phyloP scores from a whole-genome alignment of 306 rosid species.

The Trifolium dubium region DNA sequence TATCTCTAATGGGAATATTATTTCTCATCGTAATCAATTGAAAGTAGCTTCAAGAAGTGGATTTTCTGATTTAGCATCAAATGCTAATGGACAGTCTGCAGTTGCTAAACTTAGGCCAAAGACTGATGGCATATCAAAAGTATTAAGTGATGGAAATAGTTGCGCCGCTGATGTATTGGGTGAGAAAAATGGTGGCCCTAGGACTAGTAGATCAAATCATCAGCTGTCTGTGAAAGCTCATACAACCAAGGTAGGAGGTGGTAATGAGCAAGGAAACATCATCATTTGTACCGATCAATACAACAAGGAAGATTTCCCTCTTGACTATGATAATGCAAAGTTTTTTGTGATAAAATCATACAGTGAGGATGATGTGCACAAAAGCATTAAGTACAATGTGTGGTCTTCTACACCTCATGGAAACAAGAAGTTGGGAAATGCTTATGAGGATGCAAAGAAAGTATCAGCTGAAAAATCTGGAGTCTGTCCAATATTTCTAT shows the following conservation, averaged over 20 bases:
- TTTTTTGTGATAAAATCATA: constrained; percentile 92
- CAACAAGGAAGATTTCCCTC: constrained; percentile 75
- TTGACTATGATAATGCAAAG: constrained; percentile 71
- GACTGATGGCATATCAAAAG: constrained; percentile 51
- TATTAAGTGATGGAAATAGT: constrained; percentile 52
- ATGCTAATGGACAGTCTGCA: constrained; percentile 59
- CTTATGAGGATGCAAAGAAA: constrained; percentile 77
- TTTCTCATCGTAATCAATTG: constrained; percentile 55
- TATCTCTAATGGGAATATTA: constrained; percentile 56
- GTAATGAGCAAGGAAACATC: constrained; percentile 73
- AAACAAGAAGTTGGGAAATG: constrained; percentile 77
- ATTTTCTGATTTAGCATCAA: constrained; percentile 63
- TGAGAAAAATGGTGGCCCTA: constrained; percentile 94
- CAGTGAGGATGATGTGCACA: constrained; percentile 98
- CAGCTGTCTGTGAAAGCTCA: constrained; percentile 72
- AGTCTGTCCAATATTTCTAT: constrained; percentile 80
- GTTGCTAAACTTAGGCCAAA: constrained; percentile 64
- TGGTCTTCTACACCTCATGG: constrained; percentile 99
- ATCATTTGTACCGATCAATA: constrained; percentile 73
- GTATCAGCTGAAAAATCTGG: constrained; percentile 61
- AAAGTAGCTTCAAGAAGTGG: constrained; percentile 54
- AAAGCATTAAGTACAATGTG: constrained; percentile 90
- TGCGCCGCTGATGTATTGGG: constrained; percentile 63
- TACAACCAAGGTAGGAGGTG: constrained; percentile 73
- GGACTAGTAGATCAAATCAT: constrained; percentile 66